Base-by-base conservation (phyloP, 805 yeast genomes). In the Metschnikowia orientalis region DNA sequence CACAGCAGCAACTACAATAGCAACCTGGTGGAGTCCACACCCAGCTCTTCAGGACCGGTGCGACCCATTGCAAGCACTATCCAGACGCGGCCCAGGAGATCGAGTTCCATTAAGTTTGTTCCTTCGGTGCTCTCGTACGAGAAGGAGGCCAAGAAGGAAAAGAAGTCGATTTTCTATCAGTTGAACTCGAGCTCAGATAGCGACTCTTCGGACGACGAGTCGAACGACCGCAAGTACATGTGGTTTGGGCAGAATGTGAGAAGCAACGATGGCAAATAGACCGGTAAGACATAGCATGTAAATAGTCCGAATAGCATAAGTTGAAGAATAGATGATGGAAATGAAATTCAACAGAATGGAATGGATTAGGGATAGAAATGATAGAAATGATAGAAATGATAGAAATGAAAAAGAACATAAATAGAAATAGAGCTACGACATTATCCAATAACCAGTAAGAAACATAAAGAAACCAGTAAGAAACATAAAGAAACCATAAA, bases 191-290 rank as follows among this genome's bases (percentile, higher is more conserved):
- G 42, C 27, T 30, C 44, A 4, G 37, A 37, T 10, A 35, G 31
- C 23, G 45, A 42, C 10, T 29, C 37, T 8, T 35, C 32, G 32
- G 46, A 42, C 18, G 42, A 35, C 12, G 41, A 47, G 27, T 39
- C 37, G 23, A 22, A 18, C 12, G 42, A 34, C 9, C 38, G 40
- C 25, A 51, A 51, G 38, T 56, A 55, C 43, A 45, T 55, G 38
- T 63, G 71, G 69, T 60, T 63, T 48, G 68, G 69, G 8, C 59
- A 56, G 42, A 63, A 61, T 40, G 48, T 51, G 42, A 41, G 39
- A 28, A 18, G 28, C 8, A 15, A 18, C 9, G n/a, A n/a, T n/a
- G n/a, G n/a, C n/a, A n/a, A n/a, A n/a, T n/a, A n/a, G 10, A 7
- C 26, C 11, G 32, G 23, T 16, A 16, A 14, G 13, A 27, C 9